These are phyloP conservation scores for Mytilinidion resinicola DNA, from an alignment of 495 filamentous ascomycete genomes.

Conservation along the genomic window DNA sequence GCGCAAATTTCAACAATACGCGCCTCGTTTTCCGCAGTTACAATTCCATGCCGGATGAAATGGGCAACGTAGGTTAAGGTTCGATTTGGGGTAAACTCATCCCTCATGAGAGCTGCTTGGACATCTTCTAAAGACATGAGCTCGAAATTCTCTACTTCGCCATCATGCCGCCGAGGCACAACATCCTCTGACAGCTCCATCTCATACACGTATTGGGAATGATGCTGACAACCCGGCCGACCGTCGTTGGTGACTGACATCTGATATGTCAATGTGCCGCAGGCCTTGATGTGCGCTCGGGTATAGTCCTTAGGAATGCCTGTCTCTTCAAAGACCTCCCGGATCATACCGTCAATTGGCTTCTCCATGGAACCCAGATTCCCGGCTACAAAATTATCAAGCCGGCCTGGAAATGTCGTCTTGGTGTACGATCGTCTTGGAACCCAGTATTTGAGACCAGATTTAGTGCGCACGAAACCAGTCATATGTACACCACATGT, in stretches of 20 bases:
- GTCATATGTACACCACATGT: slow-evolving; percentile 46
- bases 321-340: slow-evolving; percentile 52
- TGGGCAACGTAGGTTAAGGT: slow-evolving; percentile 48
- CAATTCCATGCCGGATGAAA: slow-evolving; percentile 49
- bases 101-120: slow-evolving; percentile 34
- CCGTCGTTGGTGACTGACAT: slow-evolving; percentile 27
- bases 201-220: slow-evolving; percentile 42
- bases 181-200: slow-evolving; percentile 39
- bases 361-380: slow-evolving; percentile 41
- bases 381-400: slow-evolving; percentile 53
- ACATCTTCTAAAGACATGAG: slow-evolving; percentile 46
- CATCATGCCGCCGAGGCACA: slow-evolving; percentile 42
- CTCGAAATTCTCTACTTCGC: slow-evolving; percentile 48
- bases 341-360: slow-evolving; percentile 46
- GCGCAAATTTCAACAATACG: slow-evolving; percentile 45
- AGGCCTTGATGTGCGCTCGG: slow-evolving; percentile 29
- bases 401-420: slow-evolving; percentile 47
- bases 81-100: slow-evolving; percentile 53
- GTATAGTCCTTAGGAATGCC: slow-evolving; percentile 36
- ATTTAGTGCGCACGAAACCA: slow-evolving; percentile 36
- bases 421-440: slow-evolving; percentile 41
- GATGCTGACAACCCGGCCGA: slow-evolving; percentile 26
- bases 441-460: slow-evolving; percentile 46
- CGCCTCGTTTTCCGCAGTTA: slow-evolving; percentile 46
- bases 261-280: slow-evolving; percentile 38